Base-by-base conservation (phyloP, 1,139 yeast genomes). In the Kodamaea alishanica region DNA sequence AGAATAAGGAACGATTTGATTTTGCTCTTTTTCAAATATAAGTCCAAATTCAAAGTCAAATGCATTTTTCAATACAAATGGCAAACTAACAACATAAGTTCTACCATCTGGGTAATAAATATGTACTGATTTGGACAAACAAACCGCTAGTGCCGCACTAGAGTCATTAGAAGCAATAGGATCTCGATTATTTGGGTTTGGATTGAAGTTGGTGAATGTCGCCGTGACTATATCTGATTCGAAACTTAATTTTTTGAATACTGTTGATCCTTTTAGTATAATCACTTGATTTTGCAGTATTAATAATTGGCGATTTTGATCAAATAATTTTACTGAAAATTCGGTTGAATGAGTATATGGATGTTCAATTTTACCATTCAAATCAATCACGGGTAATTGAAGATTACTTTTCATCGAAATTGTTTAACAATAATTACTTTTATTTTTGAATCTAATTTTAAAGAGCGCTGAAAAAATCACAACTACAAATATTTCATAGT, bases 21-120 rank as follows among this genome's bases (percentile, higher is more conserved):
- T 51, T 30, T 54, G 61, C 36, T 70, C 73, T 32, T 78, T 66
- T 50, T 82, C 85, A 23, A 84, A 54, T 0, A 83, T 58, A n/a
- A 84, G 52, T 0, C 96, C 95, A 20, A 72, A 70, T 33, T 77
- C 81, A 48, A 78, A 81, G 0, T 81, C 70, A 39, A 81, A 67
- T 1, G 82, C 88, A 20, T 63, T 63, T 33, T 65, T 68, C 33
- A 84, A 69, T 5, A 62, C 60, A 46, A 85, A 84, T 0, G 95
- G 90, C 42, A 86, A 70, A 47, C 78, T 79, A 24, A 80, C 73
- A 4, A 75, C 69, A 50, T 77, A 76, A 2, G 75, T 67, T 28
- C 75, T 66, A 2, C 90, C 89, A 47, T 75, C 75, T 3, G 63
- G 62, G 45, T 72, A 75, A 56, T 83, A 84, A 1, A 84, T 67